Percentiles rank a stretch among this genome's conserved stretches.
phyloP scores from a whole-genome alignment of 208 protist species.

The Leishmania amazonensis region DNA sequence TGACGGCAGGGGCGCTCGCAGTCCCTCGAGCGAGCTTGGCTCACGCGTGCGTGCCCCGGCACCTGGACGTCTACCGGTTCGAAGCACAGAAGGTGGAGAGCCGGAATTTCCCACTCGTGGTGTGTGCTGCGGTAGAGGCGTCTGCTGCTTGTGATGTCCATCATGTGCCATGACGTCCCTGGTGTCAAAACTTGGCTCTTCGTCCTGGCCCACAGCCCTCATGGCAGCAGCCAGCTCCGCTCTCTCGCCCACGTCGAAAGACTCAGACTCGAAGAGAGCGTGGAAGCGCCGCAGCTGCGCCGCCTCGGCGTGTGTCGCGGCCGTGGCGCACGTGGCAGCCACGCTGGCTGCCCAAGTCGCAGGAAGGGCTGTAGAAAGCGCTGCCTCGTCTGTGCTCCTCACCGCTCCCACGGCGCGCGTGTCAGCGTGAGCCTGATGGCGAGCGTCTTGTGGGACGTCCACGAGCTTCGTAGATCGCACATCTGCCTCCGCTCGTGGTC shows the following conservation, averaged over 20 bases:
- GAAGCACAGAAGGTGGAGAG: slow-evolving; percentile 23
- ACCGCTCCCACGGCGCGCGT: background rate
- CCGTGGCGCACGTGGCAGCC: slow-evolving; percentile 12
- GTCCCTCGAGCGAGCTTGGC: background rate
- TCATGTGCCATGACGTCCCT: background rate
- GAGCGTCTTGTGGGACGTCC: background rate
- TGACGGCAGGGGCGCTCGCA: background rate
- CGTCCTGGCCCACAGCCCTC: background rate
- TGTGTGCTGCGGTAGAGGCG: slow-evolving; percentile 9
- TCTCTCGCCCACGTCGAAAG: background rate
- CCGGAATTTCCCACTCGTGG: background rate
- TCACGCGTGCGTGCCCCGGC: background rate
- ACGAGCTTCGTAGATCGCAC: background rate
- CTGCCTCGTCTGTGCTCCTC: background rate
- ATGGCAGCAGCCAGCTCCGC: background rate
- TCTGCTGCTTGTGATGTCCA: slow-evolving; percentile 11
- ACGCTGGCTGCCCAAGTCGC: background rate
- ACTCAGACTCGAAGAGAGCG: slow-evolving; percentile 18
- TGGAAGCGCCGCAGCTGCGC: slow-evolving; percentile 16
- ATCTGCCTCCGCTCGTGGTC: background rate
- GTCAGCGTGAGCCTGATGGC: background rate
- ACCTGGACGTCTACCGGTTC: slow-evolving; percentile 6
- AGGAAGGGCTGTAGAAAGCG: background rate
- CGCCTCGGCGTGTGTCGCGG: slow-evolving; percentile 16
- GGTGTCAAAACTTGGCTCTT: background rate